Conservation (phyloP, 108 stramenopile species). For the Skeletonema potamos region DNA sequence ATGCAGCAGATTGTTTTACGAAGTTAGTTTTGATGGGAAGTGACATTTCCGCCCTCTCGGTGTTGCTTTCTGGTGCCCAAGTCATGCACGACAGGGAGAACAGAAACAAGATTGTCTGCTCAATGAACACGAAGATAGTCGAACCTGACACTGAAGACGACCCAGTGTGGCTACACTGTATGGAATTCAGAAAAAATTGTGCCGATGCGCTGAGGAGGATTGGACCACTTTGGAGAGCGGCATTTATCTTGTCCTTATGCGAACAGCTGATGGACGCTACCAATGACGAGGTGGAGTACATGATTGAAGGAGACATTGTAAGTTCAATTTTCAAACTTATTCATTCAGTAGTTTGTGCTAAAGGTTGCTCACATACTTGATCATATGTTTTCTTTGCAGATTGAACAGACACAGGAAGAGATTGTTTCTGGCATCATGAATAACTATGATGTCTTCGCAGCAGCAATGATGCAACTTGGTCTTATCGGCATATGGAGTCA, state of each 20-base stretch:
- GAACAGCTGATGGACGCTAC: slow-evolving; percentile 55
- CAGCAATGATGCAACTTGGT: slow-evolving; percentile 75
- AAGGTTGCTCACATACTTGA: neutral
- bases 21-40: slow-evolving; percentile 56
- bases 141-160: slow-evolving; percentile 68
- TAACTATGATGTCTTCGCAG: slow-evolving; percentile 71
- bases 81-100: slow-evolving; percentile 34
- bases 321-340: slow-evolving; percentile 1
- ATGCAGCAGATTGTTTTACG: slow-evolving; percentile 74
- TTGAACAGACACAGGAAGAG: slow-evolving; percentile 72
- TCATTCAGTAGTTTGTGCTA: neutral
- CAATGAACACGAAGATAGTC: slow-evolving; percentile 56
- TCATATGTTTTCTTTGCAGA: slow-evolving; percentile 1
- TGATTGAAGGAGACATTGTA: slow-evolving; percentile 76
- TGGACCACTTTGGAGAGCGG: slow-evolving; percentile 75
- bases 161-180: slow-evolving; percentile 76
- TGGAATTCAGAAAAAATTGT: slow-evolving; percentile 68
- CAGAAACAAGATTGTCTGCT: slow-evolving; percentile 33
- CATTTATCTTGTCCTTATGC: slow-evolving; percentile 67
- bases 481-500: slow-evolving; percentile 77
- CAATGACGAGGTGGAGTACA: slow-evolving; percentile 50
- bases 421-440: slow-evolving; percentile 60
- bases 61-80: slow-evolving; percentile 68
- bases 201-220: slow-evolving; percentile 55
- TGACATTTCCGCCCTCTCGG: slow-evolving; percentile 66